phyloP scores from a whole-genome alignment of 2,329 filamentous ascomycete genomes.

The Colletotrichum sp. region DNA sequence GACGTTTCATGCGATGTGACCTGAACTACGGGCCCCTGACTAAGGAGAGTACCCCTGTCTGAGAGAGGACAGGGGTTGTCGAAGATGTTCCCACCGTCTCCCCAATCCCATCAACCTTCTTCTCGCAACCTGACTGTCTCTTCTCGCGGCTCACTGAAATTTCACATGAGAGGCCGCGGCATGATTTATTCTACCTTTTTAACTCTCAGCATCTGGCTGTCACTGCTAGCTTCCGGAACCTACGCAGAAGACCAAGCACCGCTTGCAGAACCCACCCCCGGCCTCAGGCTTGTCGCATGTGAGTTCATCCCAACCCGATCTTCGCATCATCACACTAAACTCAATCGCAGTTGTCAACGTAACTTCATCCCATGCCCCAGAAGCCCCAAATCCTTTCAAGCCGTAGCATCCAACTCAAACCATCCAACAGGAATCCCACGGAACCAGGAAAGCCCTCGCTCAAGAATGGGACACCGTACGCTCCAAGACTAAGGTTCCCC shows the following conservation, averaged over 20 bases:
- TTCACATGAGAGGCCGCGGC: neutral
- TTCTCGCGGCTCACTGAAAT: neutral
- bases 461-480: neutral
- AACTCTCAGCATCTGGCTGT: neutral
- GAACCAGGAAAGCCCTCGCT: neutral
- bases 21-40: neutral
- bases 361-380: neutral
- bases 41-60: neutral
- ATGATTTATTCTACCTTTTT: neutral
- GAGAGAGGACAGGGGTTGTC: neutral
- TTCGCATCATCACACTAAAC: neutral
- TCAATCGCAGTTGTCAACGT: neutral
- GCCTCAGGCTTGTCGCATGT: constrained; percentile 1
- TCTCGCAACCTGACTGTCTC: neutral
- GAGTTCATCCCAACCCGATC: neutral
- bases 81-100: neutral
- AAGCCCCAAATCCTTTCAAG: neutral
- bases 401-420: neutral
- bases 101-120: neutral
- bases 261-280: neutral
- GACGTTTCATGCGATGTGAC: neutral
- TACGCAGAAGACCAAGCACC: neutral
- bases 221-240: neutral
- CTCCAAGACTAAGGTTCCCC: neutral
- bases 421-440: neutral